A percentile compares a stretch with the other conserved stretches of the same genome.
phyloP scores from a whole-genome alignment of 257 asterid genomes.

The Gentiana dahurica region DNA sequence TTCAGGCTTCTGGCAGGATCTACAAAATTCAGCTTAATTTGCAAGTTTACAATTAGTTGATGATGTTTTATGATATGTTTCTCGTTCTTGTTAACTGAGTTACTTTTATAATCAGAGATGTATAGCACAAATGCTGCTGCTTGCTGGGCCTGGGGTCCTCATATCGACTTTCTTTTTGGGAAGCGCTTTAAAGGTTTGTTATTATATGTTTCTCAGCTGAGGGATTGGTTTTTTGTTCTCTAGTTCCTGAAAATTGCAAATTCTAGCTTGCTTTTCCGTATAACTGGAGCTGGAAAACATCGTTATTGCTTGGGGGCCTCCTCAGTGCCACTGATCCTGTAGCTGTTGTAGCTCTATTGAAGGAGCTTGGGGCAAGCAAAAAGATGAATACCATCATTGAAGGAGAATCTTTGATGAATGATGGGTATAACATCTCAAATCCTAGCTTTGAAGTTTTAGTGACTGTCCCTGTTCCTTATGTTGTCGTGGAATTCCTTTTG shows the following conservation, averaged over 20 bases:
- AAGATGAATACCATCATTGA: constrained; percentile 89
- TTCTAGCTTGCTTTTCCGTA: constrained; percentile 78
- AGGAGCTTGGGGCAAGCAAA: constrained; percentile 96
- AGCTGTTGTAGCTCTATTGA: constrained; percentile 93
- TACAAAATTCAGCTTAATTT: not conserved
- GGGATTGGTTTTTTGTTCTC: constrained; percentile 8
- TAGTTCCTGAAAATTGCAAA: constrained; percentile 17
- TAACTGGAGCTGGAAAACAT: constrained; percentile 92
- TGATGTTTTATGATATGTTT: constrained; percentile 1
- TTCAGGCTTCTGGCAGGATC: not conserved
- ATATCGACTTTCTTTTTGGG: constrained; percentile 86
- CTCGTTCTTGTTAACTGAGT: not conserved
- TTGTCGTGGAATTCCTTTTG: too few relatives aligned
- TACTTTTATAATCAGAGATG: constrained; percentile 53
- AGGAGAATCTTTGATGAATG: constrained; percentile 99
- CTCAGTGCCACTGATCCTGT: constrained; percentile 99
- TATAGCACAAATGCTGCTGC: constrained; percentile 72
- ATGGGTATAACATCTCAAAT: constrained; percentile 44
- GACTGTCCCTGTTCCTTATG: not conserved
- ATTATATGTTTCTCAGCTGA: constrained; percentile 14
- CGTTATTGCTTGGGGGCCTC: constrained; percentile 89
- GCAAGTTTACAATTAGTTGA: not conserved
- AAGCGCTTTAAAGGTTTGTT: constrained; percentile 70
- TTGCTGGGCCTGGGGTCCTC: constrained; percentile 98
- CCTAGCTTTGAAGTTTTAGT: not conserved